Evolutionary conservation across 1,139 yeast species (phyloP), one percentile per base, ranked within the genome.

Genomic region (Dujonia santamariae): DNA sequence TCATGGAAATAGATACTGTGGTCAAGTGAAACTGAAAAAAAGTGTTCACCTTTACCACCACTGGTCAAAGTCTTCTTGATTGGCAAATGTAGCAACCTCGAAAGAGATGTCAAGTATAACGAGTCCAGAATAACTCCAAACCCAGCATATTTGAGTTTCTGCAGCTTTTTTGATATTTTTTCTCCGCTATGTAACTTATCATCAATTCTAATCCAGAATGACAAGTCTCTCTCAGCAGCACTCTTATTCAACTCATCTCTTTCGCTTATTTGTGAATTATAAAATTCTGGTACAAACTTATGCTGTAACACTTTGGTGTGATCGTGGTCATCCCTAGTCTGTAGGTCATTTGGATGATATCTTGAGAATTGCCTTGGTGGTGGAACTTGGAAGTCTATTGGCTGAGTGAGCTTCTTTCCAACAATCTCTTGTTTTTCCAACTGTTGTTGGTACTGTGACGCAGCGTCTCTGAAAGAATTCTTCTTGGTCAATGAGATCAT

Each of bases 1-100:
- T 67, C 73, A 41, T 68, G 75, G 46, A 63, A 63, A 40, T 56
- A 65, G 7, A 68, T 53, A 6, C 66, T 46, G 40, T 68, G 75
- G 48, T 68, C 75, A 36, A 68, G 54, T 7, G 71, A 63, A 3
- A 67, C 66, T 4, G 65, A 59, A 41, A 67, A 65, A 34, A 60
- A 64, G 40, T 51, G 50, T 11, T 42, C 36, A 26, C 47, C 50
- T 25, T 36, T 27, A 39, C 53, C 46, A 40, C 58, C 52, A 37
- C 42, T 46, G 17, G 40, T 34, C 22, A 51, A 54, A n/a, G 48
- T 48, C 22, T 51, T 35, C 2, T 50, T 45, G 3, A 41, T 43
- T 2, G 59, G 50, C 28, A 61, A 44, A 31, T 60, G 62, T 27
- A 61, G 51, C 8, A 61, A 41, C 28, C 65, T 44, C 3, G 63